Evolutionary conservation across 83 land plant genomes (phyloP).

Genomic region (Isoetes engelmannii): DNA sequence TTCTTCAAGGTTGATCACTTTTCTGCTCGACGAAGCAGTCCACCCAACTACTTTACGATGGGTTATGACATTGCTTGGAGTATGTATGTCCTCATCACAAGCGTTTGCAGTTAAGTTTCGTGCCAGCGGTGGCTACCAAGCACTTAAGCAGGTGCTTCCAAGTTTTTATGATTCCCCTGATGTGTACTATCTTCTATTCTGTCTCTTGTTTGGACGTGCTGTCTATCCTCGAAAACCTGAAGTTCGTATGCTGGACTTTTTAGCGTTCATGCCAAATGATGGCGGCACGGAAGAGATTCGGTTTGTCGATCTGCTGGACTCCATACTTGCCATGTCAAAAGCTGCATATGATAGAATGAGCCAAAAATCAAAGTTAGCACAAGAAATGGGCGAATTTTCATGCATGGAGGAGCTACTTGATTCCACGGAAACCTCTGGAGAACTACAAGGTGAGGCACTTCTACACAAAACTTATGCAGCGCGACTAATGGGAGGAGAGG

Average conservation of each 20-base stretch:
- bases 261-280: constrained; percentile 86
- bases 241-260: constrained; percentile 93
- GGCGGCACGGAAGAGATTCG: constrained; percentile 60
- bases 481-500: constrained; percentile 94
- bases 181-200: constrained; percentile 77
- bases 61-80: constrained; percentile 96
- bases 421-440: constrained; percentile 22
- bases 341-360: constrained; percentile 81
- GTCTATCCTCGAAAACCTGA: constrained; percentile 97
- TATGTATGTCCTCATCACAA: constrained; percentile 80
- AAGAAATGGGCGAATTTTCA: constrained; percentile 70
- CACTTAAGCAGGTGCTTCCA: constrained; percentile 68
- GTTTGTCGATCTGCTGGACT: constrained; percentile 79
- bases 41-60: constrained; percentile 97
- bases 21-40: constrained; percentile 88
- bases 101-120: constrained; percentile 80
- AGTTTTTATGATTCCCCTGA: constrained; percentile 96
- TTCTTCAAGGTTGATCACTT: constrained; percentile 82
- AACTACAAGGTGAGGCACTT: constrained; percentile 90
- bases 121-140: constrained; percentile 73
- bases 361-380: constrained; percentile 58
- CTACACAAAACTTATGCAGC: constrained; percentile 99
- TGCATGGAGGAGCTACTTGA: constrained; percentile 36
- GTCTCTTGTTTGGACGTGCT: constrained; percentile 81
- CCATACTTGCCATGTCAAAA: constrained; percentile 86